Evolutionary conservation across 2,329 filamentous ascomycete genomes (phyloP).

Genomic region (Monosporascus sp.): DNA sequence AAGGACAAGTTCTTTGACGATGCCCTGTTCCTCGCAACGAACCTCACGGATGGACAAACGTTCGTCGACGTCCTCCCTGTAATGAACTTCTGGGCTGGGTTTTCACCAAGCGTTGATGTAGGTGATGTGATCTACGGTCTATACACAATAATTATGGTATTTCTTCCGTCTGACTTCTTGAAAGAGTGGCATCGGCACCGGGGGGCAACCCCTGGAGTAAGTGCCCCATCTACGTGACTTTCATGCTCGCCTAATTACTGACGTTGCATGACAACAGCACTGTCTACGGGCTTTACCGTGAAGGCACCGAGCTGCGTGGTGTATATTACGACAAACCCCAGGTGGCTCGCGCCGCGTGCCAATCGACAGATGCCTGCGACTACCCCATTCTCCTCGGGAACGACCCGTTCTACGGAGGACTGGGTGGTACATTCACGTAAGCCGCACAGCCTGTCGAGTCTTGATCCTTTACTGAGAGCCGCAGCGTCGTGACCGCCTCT

Average conservation of each 20-base stretch:
- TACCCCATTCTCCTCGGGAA: constrained; percentile 28
- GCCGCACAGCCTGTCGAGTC: neutral
- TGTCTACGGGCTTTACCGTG: constrained; percentile 27
- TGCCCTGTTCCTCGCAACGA: constrained; percentile 20
- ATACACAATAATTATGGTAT: neutral
- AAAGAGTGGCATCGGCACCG: constrained; percentile 24
- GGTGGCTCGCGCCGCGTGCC: constrained; percentile 24
- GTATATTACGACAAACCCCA: constrained; percentile 26
- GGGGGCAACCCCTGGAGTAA: constrained; percentile 22
- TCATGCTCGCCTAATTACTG: neutral
- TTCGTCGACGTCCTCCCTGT: constrained; percentile 23
- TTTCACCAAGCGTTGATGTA: constrained; percentile 23
- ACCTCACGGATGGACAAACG: constrained; percentile 25
- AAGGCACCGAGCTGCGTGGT: constrained; percentile 26
- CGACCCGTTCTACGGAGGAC: constrained; percentile 23
- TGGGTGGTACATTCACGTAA: constrained; percentile 26
- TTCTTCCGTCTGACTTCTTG: constrained; percentile 2
- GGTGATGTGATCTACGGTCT: neutral
- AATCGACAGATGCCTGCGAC: constrained; percentile 26
- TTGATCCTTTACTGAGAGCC: neutral
- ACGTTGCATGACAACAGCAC: constrained; percentile 15
- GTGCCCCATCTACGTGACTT: neutral
- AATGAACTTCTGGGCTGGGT: constrained; percentile 27
- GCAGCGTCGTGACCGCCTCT: constrained; percentile 23
- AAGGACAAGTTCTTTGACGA: constrained; percentile 28